Conservation (phyloP, 1,284 basidiomycete species). For the Naganishia sp. region DNA sequence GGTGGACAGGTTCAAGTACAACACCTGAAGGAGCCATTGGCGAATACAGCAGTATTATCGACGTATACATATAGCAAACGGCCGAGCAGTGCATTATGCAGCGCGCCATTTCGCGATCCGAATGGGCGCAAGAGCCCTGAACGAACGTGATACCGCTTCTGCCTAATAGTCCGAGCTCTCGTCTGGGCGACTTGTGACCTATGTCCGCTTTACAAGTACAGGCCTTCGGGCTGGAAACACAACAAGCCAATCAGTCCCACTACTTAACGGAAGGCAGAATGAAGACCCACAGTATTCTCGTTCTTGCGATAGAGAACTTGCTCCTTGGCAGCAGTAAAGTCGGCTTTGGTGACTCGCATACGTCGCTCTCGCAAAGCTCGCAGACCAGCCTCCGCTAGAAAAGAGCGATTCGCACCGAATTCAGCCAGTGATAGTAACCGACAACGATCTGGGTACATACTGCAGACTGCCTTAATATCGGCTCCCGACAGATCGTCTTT, state of each 20-base stretch:
- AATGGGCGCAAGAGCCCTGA: too few relatives aligned
- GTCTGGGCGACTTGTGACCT: too few relatives aligned
- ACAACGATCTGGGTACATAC: conserved; percentile 38
- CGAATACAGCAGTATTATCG: too few relatives aligned
- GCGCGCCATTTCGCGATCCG: too few relatives aligned
- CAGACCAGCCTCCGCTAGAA: conserved; percentile 80
- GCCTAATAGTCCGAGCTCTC: too few relatives aligned
- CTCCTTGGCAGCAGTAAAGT: conserved; percentile 83
- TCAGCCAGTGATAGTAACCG: neutral
- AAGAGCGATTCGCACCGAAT: neutral
- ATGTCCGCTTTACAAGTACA: conserved; percentile 43
- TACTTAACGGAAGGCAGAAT: neutral
- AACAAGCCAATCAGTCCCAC: conserved; percentile 10
- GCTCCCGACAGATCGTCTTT: conserved; percentile 97
- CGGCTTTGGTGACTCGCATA: conserved; percentile 93
- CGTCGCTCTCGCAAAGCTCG: conserved; percentile 90
- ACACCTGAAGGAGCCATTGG: too few relatives aligned
- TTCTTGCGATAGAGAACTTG: conserved; percentile 92
- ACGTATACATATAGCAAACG: too few relatives aligned
- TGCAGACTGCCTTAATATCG: conserved; percentile 97
- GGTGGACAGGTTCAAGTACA: too few relatives aligned
- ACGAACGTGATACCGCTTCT: too few relatives aligned
- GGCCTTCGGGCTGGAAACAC: conserved; percentile 40
- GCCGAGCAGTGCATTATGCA: too few relatives aligned
- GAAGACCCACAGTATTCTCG: conserved; percentile 67